Evolutionary conservation across 2,329 filamentous ascomycete genomes (phyloP).

Genomic region (Microdochium bolleyi): DNA sequence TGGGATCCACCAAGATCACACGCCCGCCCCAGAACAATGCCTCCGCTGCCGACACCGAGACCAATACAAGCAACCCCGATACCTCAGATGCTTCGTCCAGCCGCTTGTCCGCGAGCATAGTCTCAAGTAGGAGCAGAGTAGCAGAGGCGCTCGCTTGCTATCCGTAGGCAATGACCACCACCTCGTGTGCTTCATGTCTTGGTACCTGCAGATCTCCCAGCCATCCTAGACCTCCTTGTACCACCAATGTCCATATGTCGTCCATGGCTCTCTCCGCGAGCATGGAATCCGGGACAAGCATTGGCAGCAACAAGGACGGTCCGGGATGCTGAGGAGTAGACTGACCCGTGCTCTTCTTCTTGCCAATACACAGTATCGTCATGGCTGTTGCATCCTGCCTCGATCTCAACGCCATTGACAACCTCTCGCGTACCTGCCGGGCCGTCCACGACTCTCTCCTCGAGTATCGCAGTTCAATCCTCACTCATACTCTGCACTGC

Average conservation of each 20-base stretch:
- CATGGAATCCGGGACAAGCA: not conserved
- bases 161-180: constrained; percentile 47
- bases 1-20: not conserved
- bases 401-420: constrained; percentile 81
- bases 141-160: constrained; percentile 59
- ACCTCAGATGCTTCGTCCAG: not conserved
- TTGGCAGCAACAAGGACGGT: constrained; percentile 2
- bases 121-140: constrained; percentile 47
- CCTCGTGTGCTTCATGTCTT: constrained; percentile 7
- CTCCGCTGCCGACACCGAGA: constrained; percentile 2
- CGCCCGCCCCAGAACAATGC: not conserved
- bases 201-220: not conserved
- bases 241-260: not conserved
- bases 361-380: constrained; percentile 54
- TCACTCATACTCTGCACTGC: constrained; percentile 72
- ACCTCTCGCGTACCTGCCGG: constrained; percentile 74
- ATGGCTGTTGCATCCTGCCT: constrained; percentile 67
- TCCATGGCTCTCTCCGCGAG: not conserved
- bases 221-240: not conserved
- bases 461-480: constrained; percentile 67
- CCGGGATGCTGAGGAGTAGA: constrained; percentile 5
- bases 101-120: constrained; percentile 19
- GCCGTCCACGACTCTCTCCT: constrained; percentile 71
- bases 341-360: constrained; percentile 6
- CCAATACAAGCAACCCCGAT: constrained; percentile 3